Conservation (phyloP, 2,329 filamentous ascomycete genomes). For the Cladosporium sp. region DNA sequence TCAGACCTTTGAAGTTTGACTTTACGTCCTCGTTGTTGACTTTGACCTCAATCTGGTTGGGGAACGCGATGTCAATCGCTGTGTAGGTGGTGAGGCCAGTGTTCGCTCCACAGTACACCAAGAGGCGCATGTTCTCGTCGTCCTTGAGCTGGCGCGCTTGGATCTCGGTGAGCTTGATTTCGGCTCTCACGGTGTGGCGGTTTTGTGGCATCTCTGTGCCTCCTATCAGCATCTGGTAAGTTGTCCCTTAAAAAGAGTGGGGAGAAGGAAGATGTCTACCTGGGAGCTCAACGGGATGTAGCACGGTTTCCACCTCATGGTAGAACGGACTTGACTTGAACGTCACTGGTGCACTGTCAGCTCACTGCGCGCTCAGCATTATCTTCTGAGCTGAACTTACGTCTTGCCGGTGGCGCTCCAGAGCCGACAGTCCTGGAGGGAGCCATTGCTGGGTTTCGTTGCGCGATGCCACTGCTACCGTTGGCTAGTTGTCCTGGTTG, state of each 20-base stretch:
- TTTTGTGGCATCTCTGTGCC: constrained; percentile 60
- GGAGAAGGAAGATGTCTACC: constrained; percentile 53
- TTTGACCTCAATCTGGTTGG: constrained; percentile 88
- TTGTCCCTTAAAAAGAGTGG: constrained; percentile 25
- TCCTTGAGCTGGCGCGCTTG: constrained; percentile 58
- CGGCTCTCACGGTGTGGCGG: constrained; percentile 59
- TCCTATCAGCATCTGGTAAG: constrained; percentile 37
- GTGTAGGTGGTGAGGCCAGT: constrained; percentile 57
- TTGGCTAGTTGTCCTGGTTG: constrained; percentile 25
- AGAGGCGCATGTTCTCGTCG: constrained; percentile 68
- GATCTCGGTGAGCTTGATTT: constrained; percentile 59
- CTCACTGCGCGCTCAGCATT: not conserved
- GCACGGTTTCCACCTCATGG: constrained; percentile 65
- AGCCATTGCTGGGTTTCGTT: constrained; percentile 6
- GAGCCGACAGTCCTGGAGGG: constrained; percentile 23
- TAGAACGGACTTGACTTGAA: constrained; percentile 86
- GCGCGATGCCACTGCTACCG: not conserved
- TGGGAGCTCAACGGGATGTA: constrained; percentile 68
- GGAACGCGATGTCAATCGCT: constrained; percentile 76
- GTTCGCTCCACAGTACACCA: constrained; percentile 76
- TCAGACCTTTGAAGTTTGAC: constrained; percentile 89
- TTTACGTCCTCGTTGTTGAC: constrained; percentile 87
- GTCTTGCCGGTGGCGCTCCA: constrained; percentile 1
- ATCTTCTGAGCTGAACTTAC: not conserved
- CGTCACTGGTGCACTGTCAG: constrained; percentile 15